Base-by-base conservation (phyloP, 805 yeast genomes). In the Teunomyces tritomae region DNA sequence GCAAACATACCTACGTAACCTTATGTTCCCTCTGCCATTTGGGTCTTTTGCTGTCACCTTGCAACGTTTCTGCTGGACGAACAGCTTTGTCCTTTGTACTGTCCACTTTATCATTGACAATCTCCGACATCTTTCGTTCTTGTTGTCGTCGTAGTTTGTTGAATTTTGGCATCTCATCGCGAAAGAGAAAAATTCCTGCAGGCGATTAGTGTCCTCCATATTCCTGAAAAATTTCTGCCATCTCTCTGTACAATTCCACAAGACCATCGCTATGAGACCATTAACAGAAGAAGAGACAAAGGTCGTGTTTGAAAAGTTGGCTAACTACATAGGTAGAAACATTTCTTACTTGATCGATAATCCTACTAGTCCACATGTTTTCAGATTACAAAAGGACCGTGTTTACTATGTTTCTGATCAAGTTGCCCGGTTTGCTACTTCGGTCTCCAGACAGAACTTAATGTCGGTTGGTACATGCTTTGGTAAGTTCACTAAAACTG, bases 401-500 rank as follows among this genome's bases (percentile, higher is more conserved):
- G 99, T 94, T 0, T 94, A 94, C 74, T 94, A 92, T 64, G 95
- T 92, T 34, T 77, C 87, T 39, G 96, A 89, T 58, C 73, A 78
- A 51, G 80, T 88, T 32, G 90, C 97, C 45, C 85, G 85, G 56
- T 79, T 84, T 53, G 98, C 99, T 43, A 90, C 97, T 0, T 83
- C 92, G 27, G 87, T 92, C 3, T 87, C 96, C 33, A 82, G 99
- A 74, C 82, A 83, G 39, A 87, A 89, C 61, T 77, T 94, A 55
- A 89, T 92, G 95, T 88, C 97, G 0, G 68, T 94, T 28, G 99
- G 99, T 33, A 80, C 85, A 3, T 94, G 99, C 70, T 75, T 94
- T 50, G 99, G 99, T 14, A 94, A 94, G 67, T 94, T 94, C 76
- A 94, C 99, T 43, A 94, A 94, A 76, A 87, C 97, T 2, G 97